Conservation (phyloP, 331 rosid genomes). For the Stylosanthes scabra region DNA sequence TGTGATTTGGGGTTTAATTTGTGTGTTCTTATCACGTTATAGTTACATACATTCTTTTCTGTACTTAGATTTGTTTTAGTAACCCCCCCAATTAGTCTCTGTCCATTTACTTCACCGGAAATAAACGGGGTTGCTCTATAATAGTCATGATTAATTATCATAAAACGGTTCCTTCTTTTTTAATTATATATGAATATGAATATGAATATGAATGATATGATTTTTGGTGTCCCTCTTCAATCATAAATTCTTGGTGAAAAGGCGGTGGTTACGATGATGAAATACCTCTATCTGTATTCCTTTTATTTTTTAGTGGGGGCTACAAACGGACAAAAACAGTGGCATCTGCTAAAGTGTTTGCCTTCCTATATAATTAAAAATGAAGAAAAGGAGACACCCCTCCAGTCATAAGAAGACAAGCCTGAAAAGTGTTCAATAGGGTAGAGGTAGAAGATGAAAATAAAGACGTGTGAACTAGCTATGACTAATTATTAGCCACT, state of each 20-base stretch:
- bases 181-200: background rate
- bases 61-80: conserved; percentile 73
- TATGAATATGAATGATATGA: no score
- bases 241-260: background rate
- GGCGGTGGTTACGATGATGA: conserved; percentile 20
- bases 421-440: conserved; percentile 19
- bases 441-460: conserved; percentile 5
- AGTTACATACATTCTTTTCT: conserved; percentile 67
- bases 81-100: conserved; percentile 38
- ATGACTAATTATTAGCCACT: conserved; percentile 3
- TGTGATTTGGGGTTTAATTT: conserved; percentile 46
- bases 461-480: conserved; percentile 37
- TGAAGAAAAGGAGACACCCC: background rate
- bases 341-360: conserved; percentile 37
- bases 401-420: conserved; percentile 44
- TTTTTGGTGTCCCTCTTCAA: conserved; percentile 37
- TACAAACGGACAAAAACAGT: conserved; percentile 59
- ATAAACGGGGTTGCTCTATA: conserved; percentile 70
- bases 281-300: conserved; percentile 15
- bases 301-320: conserved; percentile 43
- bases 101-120: conserved; percentile 54
- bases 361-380: background rate
- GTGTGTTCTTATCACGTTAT: conserved; percentile 54
- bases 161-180: conserved; percentile 33
- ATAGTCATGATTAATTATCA: conserved; percentile 52